Evolutionary conservation across 2,329 filamentous ascomycete genomes (phyloP), one percentile per base, ranked within the genome.

Genomic region (Botrytis paeoniae): DNA sequence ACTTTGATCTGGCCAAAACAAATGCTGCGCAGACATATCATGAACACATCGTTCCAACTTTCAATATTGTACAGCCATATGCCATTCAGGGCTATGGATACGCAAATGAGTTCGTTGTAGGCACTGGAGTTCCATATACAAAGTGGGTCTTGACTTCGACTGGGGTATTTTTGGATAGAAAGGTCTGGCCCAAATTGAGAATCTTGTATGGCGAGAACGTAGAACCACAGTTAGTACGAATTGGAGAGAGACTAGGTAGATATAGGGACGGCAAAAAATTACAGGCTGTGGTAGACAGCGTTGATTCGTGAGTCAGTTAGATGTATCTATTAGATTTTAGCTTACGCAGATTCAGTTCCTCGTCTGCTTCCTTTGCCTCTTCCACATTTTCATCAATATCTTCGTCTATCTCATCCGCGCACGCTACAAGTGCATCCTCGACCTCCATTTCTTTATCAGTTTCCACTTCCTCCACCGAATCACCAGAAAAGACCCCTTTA

Each of bases 161-260:
- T 0, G 88, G 89, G 73, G 83, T 87, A 20, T 95, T 98, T 79
- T 83, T 97, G 48, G 89, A 94, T 73, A 88, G 89, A 64, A 91
- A 90, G 2, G 85, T 98, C 25, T 96, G 93, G 91, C 95, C 95
- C 2, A 91, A 92, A 76, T 75, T 98, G 18, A 89, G 92, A 39
- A 87, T 92, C 22, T 84, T 98, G 8, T 98, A 98, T 80, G 89
- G 91, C 18, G 91, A 97, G 80, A 97, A 97, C 78, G 95, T 99
- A 5, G 95, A 98, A 83, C 97, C 97, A 22, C 97, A 99, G 82
- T 87, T 99, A 22, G 89, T 95, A 73, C 93, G 94, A 78, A 98
- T 99, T 79, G 93, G 93, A 20, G 92, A 98, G 83, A 91, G 95
- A 63, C 87, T 99, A 18, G 95, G 94, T 59, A 87, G 92, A 65